These are phyloP conservation scores for Raffaelea deltoideospora DNA, from an alignment of 2,329 filamentous ascomycete species.

Conservation along the genomic window DNA sequence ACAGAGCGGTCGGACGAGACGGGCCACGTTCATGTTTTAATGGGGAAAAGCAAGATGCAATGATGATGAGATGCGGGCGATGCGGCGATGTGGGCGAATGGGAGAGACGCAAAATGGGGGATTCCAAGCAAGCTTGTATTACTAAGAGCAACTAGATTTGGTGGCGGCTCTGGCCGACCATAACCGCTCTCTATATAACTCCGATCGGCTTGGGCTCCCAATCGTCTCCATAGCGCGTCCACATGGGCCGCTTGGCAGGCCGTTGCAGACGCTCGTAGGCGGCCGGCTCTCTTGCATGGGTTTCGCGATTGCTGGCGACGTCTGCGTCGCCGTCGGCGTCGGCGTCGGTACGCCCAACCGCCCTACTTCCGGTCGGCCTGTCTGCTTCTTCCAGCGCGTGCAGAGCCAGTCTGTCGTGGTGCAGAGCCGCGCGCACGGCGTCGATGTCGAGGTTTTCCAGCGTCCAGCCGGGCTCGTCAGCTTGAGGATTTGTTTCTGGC, in stretches of 20 bases:
- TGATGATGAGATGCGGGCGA: too few species aligned
- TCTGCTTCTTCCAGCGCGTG: neutral
- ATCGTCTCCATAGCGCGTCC: conserved; percentile 32
- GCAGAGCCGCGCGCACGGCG: conserved; percentile 4
- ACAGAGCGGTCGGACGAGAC: conserved; percentile 1
- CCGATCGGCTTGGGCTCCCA: conserved; percentile 47
- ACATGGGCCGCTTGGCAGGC: conserved; percentile 17
- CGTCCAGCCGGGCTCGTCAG: neutral
- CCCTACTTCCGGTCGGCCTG: neutral
- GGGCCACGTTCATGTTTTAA: conserved; percentile 3
- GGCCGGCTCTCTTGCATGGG: conserved; percentile 4
- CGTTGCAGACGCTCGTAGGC: neutral
- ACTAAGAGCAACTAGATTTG: too few species aligned
- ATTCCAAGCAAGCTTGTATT: too few species aligned
- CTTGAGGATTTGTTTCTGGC: neutral
- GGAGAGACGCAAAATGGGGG: too few species aligned
- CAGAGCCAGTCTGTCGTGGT: conserved; percentile 3
- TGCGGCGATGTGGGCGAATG: too few species aligned
- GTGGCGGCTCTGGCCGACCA: too few species aligned
- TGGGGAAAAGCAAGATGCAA: too few species aligned
- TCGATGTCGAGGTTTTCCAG: conserved; percentile 4
- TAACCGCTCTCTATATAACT: conserved; percentile 27
- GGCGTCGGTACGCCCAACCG: neutral
- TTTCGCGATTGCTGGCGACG: too few species aligned
- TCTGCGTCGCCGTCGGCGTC: neutral